Base-by-base conservation (phyloP, 2,329 filamentous ascomycete species). In the Cladosporium sp. region DNA sequence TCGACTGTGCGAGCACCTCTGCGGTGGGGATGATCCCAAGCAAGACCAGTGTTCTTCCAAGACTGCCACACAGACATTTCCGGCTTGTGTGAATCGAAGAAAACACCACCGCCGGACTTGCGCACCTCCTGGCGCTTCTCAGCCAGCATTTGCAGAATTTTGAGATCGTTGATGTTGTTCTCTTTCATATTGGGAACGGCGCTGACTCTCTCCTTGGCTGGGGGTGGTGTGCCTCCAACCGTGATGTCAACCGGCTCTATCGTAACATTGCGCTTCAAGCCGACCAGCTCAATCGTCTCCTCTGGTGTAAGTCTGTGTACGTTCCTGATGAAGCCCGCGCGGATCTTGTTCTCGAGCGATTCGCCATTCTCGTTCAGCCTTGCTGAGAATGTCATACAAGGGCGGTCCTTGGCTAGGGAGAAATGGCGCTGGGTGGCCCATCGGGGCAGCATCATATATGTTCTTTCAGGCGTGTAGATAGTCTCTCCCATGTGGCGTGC, bases 351-450 rank as follows among this genome's bases (percentile, higher is more conserved):
- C 36, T 88, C 86, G 2, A 87, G 70, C 3, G 86, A 80, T 4
- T 83, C 78, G 11, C 86, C 87, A 24, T 80, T 70, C 1, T 74
- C 69, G 67, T 86, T 80, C 49, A 89, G 73, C 66, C 82, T 83
- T 8, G 85, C 84, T 71, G 86, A 88, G 72, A 89, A 86, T 0
- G 87, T 89, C 36, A 90, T 75, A 15, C 83, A 83, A 2, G 87
- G 86, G n/a, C 85, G 80, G 52, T 84, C 77, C 7, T 75, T 75
- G 2, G 74, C 79, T 58, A 90, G 77, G 73, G 85, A 87, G 74
- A 89, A 86, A 66, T 84, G 74, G 1, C 74, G 71, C n/a, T 82
- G 76, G 0, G 84, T 81, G 7, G 84, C 72, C 73, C 79, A 80
- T 2, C 74, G 74, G 1, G 86, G 85, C 21, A 89, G 71, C 84